Evolutionary conservation across 2,329 filamentous ascomycete species (phyloP).

Genomic region (Aspergillus alliaceus): DNA sequence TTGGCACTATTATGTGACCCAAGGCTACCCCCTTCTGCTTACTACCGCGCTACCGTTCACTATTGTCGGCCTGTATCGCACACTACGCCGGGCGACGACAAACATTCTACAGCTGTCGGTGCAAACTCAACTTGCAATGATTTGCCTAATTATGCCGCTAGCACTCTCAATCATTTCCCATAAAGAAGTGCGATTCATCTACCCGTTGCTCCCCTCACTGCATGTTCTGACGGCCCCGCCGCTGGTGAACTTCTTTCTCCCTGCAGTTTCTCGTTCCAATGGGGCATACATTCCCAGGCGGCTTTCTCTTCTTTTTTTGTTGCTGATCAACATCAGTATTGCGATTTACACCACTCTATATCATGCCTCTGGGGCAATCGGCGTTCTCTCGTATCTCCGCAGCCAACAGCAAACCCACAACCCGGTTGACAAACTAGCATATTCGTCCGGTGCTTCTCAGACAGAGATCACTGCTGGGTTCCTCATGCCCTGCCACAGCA

Average conservation of each 20-base stretch:
- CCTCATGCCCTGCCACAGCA: conserved; percentile 93
- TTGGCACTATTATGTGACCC: conserved; percentile 89
- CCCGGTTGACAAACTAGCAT: conserved; percentile 29
- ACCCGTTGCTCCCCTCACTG: conserved; percentile 83
- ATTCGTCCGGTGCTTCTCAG: not conserved
- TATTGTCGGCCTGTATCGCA: conserved; percentile 61
- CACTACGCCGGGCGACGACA: conserved; percentile 37
- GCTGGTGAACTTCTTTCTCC: conserved; percentile 64
- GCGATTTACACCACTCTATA: conserved; percentile 71
- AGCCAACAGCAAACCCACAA: conserved; percentile 65
- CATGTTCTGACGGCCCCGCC: conserved; percentile 75
- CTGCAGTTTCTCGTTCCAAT: conserved; percentile 35
- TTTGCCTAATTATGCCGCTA: conserved; percentile 60
- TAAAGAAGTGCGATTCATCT: conserved; percentile 97
- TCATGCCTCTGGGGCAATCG: conserved; percentile 78
- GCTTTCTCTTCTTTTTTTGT: conserved; percentile 55
- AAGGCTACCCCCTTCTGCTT: conserved; percentile 83
- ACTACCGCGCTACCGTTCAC: conserved; percentile 81
- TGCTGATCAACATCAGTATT: conserved; percentile 69
- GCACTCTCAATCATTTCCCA: conserved; percentile 79
- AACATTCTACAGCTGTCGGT: conserved; percentile 37
- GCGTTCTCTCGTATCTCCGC: conserved; percentile 75
- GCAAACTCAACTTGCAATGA: conserved; percentile 57
- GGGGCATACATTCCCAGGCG: conserved; percentile 46
- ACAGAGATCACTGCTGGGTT: conserved; percentile 64